Conservation (phyloP, 2,329 filamentous ascomycete species). For the Acarospora socialis region DNA sequence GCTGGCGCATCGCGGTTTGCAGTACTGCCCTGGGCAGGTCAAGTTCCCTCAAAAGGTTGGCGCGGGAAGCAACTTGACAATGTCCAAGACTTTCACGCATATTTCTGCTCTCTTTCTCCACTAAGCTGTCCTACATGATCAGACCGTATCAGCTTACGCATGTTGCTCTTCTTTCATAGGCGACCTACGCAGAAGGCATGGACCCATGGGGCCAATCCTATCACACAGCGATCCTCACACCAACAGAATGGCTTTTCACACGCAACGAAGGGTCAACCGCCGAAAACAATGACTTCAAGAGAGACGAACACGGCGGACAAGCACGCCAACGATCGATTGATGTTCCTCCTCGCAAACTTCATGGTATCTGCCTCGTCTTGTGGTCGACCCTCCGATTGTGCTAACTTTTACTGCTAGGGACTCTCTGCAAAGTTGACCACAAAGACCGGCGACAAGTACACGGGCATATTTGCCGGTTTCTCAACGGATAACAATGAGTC, state of each 20-base stretch:
- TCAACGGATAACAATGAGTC: slow-evolving; percentile 37
- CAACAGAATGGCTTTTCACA: slow-evolving; percentile 41
- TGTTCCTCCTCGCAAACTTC: slow-evolving; percentile 44
- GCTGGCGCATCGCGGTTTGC: no score
- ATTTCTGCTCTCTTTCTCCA: no score
- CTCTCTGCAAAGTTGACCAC: slow-evolving; percentile 40
- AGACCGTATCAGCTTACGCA: slow-evolving; percentile 15
- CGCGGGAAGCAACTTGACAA: no score
- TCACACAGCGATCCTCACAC: slow-evolving; percentile 40
- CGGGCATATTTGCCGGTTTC: slow-evolving; percentile 45
- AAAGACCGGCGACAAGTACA: slow-evolving; percentile 46
- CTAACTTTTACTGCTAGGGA: slow-evolving; percentile 32
- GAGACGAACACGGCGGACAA: slow-evolving; percentile 41
- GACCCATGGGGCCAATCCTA: slow-evolving; percentile 46
- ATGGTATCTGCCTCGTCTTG: slow-evolving; percentile 32
- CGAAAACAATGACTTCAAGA: slow-evolving; percentile 27
- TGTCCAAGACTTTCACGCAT: no score
- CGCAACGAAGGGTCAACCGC: slow-evolving; percentile 26
- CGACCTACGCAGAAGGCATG: slow-evolving; percentile 46
- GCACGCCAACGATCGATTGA: slow-evolving; percentile 45
- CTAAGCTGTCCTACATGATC: no score
- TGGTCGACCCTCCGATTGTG: slow-evolving; percentile 1
- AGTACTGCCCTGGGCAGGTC: no score
- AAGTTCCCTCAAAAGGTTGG: no score
- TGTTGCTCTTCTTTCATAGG: slow-evolving; percentile 23